These are phyloP conservation scores for Zygosaccharomyces siamensis DNA, from an alignment of 805 yeast species.

Conservation along the genomic window DNA sequence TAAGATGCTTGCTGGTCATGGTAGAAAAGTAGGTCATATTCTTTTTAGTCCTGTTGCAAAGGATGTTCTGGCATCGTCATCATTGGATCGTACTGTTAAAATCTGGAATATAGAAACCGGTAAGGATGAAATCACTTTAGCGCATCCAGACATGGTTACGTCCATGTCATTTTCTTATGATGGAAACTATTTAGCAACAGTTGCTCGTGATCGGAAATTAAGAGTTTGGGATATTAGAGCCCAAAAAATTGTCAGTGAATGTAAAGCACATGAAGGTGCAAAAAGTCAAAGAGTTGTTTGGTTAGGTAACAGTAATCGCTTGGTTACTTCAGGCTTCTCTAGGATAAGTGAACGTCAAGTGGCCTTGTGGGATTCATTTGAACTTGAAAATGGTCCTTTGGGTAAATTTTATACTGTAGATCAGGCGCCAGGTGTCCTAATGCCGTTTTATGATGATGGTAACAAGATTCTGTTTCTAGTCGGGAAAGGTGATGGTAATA, in stretches of 20 bases:
- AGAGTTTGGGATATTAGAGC: conserved; percentile 88
- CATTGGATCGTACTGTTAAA: conserved; percentile 86
- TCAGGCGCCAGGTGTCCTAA: conserved; percentile 85
- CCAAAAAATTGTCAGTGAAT: conserved; percentile 73
- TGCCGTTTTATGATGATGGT: conserved; percentile 84
- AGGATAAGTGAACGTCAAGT: conserved; percentile 89
- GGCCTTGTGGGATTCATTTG: conserved; percentile 84
- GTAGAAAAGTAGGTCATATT: conserved; percentile 90
- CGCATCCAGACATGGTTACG: conserved; percentile 89
- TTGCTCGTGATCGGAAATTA: conserved; percentile 83
- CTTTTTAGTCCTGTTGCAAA: conserved; percentile 84
- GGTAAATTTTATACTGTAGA: conserved; percentile 86
- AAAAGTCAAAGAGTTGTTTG: conserved; percentile 84
- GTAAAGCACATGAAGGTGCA: conserved; percentile 89
- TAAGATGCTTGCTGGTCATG: conserved; percentile 74
- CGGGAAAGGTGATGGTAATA: conserved; percentile 98
- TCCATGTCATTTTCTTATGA: conserved; percentile 87
- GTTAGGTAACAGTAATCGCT: conserved; percentile 81
- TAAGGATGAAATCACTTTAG: conserved; percentile 62
- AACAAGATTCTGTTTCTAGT: conserved; percentile 81
- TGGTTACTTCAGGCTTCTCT: conserved; percentile 93
- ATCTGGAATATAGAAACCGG: conserved; percentile 85
- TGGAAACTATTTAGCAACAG: conserved; percentile 82
- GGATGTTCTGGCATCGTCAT: conserved; percentile 82
- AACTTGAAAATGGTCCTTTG: conserved; percentile 74